Base-by-base conservation (phyloP, 257 asterid species). In the Verbascum thapsus region DNA sequence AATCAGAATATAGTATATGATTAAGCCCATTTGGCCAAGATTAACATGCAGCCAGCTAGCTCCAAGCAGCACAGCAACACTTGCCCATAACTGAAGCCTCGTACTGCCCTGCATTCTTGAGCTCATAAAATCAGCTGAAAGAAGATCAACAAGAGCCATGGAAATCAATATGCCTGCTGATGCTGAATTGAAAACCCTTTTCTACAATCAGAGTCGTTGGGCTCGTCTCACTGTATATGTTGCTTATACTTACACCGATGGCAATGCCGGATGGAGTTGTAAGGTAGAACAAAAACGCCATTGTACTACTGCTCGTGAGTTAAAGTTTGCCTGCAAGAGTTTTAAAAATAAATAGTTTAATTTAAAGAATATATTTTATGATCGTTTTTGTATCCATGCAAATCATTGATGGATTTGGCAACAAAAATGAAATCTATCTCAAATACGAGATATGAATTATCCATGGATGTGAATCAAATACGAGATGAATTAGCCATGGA, bases 111-210 rank as follows among this genome's bases (percentile, higher is more conserved):
- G 62, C 47, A 56, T n/a, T 32, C 16, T 35, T 4, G 47, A 4
- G 20, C 62, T 56, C 62, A 56, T 16, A 38, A 56, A 56, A 13
- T 56, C 62, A 1, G 51, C 64, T 1, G 51, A 19, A 6, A 58
- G 64, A 58, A 39, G 64, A 58, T 58, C 64, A 3, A 58, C 64
- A 2, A 58, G 38, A 7, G 64, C 64, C 38, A 58, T 58, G 50
- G 39, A 58, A 13, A 58, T 58, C 19, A 58, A 18, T 38, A 58
- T 58, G 8, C 64, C 64, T 0, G 38, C 51, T 4, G 51, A 40
- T 20, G 64, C 38, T 1, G 64, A 58, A 40, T 58, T 58, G 13
- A 58, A 58, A 10, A 58, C 15, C 6, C 64, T n/a, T 51, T 32
- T 58, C 51, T 0, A 40, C 64, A 35, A 41, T 20, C 1, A 58